A percentile compares a stretch with the other conserved stretches of the same genome.
Evolutionary conservation across 257 asterid genomes (phyloP).

Genomic region (Gynochthodes officinalis): DNA sequence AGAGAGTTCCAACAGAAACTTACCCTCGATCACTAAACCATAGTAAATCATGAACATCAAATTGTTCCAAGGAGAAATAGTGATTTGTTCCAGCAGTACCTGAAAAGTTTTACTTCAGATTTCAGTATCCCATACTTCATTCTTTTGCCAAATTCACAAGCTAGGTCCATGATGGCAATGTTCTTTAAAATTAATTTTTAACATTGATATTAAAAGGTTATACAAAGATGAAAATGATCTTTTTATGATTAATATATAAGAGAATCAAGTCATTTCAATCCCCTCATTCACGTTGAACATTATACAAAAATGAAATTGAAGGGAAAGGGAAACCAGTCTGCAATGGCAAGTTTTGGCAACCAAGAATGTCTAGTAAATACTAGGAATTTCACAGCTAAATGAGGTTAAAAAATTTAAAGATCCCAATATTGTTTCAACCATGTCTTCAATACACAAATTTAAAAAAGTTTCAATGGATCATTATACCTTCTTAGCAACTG

Average conservation of each 20-base stretch:
- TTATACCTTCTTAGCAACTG: constrained; percentile 89
- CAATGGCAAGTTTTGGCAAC: not conserved
- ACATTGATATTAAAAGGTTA: not conserved
- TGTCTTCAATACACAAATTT: not conserved
- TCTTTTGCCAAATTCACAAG: not conserved
- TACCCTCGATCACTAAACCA: constrained; percentile 83
- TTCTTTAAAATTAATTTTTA: not conserved
- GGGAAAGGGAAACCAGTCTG: not conserved
- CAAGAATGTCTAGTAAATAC: not conserved
- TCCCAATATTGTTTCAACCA: not conserved
- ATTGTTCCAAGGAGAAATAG: constrained; percentile 92
- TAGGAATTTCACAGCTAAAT: not conserved
- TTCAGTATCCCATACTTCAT: constrained; percentile 3
- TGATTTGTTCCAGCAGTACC: constrained; percentile 91
- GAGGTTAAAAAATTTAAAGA: not conserved
- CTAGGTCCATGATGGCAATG: not conserved
- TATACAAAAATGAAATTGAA: not conserved
- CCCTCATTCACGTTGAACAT: not conserved
- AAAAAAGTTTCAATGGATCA: not conserved
- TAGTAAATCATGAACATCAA: constrained; percentile 86
- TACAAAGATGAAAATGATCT: not conserved
- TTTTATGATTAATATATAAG: not conserved
- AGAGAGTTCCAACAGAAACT: constrained; percentile 26
- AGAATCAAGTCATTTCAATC: not conserved
- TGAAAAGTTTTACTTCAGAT: constrained; percentile 33